Percentiles rank a stretch among this genome's conserved stretches.
These are phyloP conservation scores for Pseudogymnoascus sp. DNA, from an alignment of 2,329 filamentous ascomycete species.

Conservation along the genomic window DNA sequence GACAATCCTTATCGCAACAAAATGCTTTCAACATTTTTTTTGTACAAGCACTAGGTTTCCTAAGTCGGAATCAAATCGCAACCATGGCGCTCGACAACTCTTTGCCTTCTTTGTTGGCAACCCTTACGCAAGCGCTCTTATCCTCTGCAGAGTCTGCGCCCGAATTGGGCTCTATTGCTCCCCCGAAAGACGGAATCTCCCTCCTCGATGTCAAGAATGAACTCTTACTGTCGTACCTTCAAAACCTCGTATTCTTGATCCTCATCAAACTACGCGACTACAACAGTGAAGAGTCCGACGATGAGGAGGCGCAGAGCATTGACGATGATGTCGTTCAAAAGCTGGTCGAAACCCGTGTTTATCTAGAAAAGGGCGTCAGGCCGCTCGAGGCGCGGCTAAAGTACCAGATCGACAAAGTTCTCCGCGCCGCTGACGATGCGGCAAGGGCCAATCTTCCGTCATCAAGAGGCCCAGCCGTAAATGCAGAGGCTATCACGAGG, in stretches of 20 bases:
- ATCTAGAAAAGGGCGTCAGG: constrained; percentile 84
- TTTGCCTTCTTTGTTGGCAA: constrained; percentile 44
- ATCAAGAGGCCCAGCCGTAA: constrained; percentile 22
- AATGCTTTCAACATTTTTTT: constrained; percentile 11
- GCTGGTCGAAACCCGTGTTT: constrained; percentile 84
- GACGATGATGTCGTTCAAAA: constrained; percentile 71
- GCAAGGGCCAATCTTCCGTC: constrained; percentile 13
- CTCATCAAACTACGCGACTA: constrained; percentile 67
- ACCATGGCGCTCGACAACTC: constrained; percentile 44
- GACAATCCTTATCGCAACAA: constrained; percentile 8
- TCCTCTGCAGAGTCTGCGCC: constrained; percentile 62
- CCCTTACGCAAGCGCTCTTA: constrained; percentile 44
- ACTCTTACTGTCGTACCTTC: constrained; percentile 89
- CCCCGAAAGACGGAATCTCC: constrained; percentile 83
- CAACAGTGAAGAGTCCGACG: constrained; percentile 26
- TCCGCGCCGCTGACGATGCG: constrained; percentile 72
- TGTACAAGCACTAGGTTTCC: neutral
- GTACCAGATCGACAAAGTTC: constrained; percentile 92
- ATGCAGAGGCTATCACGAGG: constrained; percentile 28
- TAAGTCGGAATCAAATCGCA: constrained; percentile 4
- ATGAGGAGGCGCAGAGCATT: constrained; percentile 37
- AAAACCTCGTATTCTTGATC: constrained; percentile 85
- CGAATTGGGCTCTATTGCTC: constrained; percentile 53
- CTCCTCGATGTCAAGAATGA: constrained; percentile 95
- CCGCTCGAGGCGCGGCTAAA: constrained; percentile 85